Evolutionary conservation across 2,329 filamentous ascomycete species (phyloP), one percentile per base, ranked within the genome.

Genomic region (Aspergillus spinulosporus): DNA sequence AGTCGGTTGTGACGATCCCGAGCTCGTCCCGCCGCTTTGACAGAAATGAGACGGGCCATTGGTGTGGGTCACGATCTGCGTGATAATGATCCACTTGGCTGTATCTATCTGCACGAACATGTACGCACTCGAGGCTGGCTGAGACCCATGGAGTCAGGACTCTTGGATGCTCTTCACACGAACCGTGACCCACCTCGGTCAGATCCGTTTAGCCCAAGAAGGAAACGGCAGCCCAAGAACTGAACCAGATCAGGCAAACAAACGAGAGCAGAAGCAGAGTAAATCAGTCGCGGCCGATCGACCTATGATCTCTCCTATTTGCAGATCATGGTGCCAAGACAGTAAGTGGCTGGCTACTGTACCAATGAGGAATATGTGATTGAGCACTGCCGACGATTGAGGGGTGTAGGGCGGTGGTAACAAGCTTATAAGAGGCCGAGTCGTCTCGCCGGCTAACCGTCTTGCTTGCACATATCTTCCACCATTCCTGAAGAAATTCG

Each of bases 31-130:
- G 43, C 26, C 12, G 43, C 43, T 21, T 12, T 42, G 36, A 50
- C 36, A 42, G 48, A 36, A 50, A 26, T 21, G 21, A 21, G 21
- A 21, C 21, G 28, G 26, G 31, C 48, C 21, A 14, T 28, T 29
- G n/a, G 26, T 42, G 48, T 50, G 48, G 48, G 48, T 26, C 48
- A 39, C 9, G 48, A 50, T 50, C 48, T 50, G 36, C 48, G 21
- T 15, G 36, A 42, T 50, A 50, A 36, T 40, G 8, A 42, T 14
- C 36, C 36, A 21, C 15, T 37, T 15, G 11, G 12, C 26, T 36
- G 8, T 15, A 26, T 32, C 5, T 28, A 6, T 39, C 26, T 26
- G 34, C 36, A 40, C n/a, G 21, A 50, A 42, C 43, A 31, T 26
- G 26, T 46, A 28, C 26, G 43, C 26, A 29, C 4, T 14, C 4